Percentiles rank a stretch among this genome's conserved stretches.
Conservation (phyloP, 257 asterid species). For the Pogostemon cablin region DNA sequence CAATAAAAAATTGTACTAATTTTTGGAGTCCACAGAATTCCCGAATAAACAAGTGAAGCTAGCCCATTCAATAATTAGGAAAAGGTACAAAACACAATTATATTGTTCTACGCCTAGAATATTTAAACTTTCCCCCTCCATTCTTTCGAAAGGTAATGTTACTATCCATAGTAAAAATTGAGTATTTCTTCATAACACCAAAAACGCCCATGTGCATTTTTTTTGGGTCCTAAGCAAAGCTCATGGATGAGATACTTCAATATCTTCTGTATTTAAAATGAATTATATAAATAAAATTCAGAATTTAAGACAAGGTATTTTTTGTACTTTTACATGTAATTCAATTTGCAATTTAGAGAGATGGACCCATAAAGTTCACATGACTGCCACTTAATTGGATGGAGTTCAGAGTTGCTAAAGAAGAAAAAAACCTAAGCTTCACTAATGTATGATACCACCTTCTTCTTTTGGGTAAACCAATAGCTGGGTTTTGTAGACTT, state of each 20-base stretch:
- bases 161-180: background rate
- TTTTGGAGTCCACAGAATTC: constrained; percentile 4
- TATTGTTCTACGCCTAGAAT: background rate
- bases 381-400: background rate
- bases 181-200: background rate
- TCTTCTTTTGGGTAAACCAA: background rate
- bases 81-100: constrained; percentile 1
- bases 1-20: background rate
- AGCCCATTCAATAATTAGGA: background rate
- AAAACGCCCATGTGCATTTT: background rate
- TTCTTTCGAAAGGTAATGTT: background rate
- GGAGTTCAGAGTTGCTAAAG: too few species aligned
- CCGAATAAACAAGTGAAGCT: constrained; percentile 4
- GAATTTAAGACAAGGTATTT: background rate
- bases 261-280: background rate
- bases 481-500: background rate
- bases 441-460: background rate
- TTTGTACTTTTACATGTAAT: background rate
- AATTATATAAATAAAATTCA: background rate
- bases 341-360: background rate
- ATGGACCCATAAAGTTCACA: background rate
- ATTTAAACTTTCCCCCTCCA: background rate
- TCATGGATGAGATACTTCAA: background rate
- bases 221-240: background rate
- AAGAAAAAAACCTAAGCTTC: background rate